Base-by-base conservation (phyloP, 2,329 filamentous ascomycete species). In the Paraphaeosphaeria minitans region DNA sequence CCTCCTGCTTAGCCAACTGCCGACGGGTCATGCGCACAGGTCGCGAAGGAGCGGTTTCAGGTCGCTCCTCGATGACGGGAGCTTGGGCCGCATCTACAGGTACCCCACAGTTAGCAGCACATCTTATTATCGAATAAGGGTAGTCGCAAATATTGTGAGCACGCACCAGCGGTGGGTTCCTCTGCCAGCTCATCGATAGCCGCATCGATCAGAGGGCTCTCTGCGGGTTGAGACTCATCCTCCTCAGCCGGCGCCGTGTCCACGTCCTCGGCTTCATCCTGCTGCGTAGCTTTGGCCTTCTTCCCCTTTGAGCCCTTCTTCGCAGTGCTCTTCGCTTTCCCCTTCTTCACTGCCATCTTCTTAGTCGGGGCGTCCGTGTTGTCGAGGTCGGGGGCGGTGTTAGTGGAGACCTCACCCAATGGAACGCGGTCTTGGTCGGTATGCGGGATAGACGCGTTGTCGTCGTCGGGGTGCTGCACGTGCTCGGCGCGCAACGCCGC, bases 371-470 rank as follows among this genome's bases (percentile, higher is more conserved):
- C 59, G 47, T 72, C 62, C 24, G 66, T 63, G 35, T 59, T 22
- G n/a, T 53, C 55, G 29, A 57, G 61, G 50, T 72, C 62, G 41
- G 66, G 57, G 50, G 68, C 57, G 35, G 64, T 54, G 58, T 75
- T 81, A 16, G 71, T 67, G 22, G 76, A 74, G n/a, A 81, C 74
- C 43, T 80, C 77, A 55, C 74, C 73, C 48, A 81, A 66, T 24
- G 76, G 73, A 52, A 68, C 65, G 66, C 78, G 77, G 50, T 76
- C 71, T 8, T 61, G 61, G 24, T 69, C 65, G 35, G 56, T 42
- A 54, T 53, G 65, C 27, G 57, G 61, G 27, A 54, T 63, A 39
- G 69, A 65, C 59, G 74, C 64, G 51, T 76, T 76, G 53, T 78
- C 75, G 59, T 76, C 73, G 41, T 71, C 68, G 67, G 75, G 68